Evolutionary conservation across 2,329 filamentous ascomycete species (phyloP).

Genomic region (Trichoderma endophyticum): DNA sequence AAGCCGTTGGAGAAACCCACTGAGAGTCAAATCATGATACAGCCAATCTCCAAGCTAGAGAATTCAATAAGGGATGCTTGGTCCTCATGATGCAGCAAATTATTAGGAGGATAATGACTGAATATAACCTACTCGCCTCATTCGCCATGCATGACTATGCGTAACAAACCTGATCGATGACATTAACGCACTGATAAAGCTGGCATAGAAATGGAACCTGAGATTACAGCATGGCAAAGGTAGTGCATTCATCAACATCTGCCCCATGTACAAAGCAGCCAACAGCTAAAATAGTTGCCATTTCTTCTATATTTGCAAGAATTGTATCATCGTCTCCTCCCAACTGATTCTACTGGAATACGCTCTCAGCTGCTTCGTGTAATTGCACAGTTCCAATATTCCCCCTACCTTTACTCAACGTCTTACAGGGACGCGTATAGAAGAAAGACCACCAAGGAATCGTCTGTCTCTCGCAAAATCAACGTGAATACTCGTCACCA

Average conservation of each 20-base stretch:
- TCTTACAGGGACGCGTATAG: neutral
- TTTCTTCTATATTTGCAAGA: neutral
- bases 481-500: neutral
- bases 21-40: neutral
- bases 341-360: neutral
- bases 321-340: neutral
- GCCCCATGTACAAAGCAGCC: neutral
- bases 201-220: neutral
- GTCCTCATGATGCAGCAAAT: neutral
- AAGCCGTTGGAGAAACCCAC: neutral
- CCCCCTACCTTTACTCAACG: neutral
- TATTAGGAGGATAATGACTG: neutral
- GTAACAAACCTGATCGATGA: neutral
- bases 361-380: neutral
- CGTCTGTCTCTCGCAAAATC: neutral
- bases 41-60: neutral
- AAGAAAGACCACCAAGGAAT: neutral
- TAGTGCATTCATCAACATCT: neutral
- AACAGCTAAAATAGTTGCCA: neutral
- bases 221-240: neutral
- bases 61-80: neutral
- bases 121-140: neutral
- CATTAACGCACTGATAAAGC: neutral
- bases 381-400: neutral
- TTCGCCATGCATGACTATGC: neutral